Evolutionary conservation across 352 stramenopile species (phyloP).

Genomic region (Phytopythium litorale): DNA sequence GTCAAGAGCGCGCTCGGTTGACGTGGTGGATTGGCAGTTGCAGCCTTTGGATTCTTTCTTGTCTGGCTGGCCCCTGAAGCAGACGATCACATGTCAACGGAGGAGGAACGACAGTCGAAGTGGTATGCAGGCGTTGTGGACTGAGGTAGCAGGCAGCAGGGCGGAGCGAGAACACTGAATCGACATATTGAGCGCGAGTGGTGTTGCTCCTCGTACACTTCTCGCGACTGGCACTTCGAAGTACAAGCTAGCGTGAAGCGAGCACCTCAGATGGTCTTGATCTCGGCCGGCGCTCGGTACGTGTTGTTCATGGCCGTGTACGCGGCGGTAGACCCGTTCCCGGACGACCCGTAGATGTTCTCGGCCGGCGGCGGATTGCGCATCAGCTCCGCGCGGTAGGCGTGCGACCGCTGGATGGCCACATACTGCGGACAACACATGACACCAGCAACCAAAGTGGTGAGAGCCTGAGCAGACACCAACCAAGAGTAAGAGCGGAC

Average conservation of each 20-base stretch:
- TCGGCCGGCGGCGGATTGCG: conserved; percentile 72
- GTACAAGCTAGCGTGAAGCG: too few relatives aligned
- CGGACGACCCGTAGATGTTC: conserved; percentile 58
- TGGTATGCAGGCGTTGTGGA: neutral
- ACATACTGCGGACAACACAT: conserved; percentile 36
- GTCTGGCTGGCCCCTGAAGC: neutral
- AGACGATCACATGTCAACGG: neutral
- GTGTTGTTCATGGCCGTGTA: conserved; percentile 62
- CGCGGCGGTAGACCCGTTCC: conserved; percentile 35
- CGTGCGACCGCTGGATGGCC: conserved; percentile 68
- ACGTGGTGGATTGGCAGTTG: neutral
- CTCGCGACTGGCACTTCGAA: neutral
- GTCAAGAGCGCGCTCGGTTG: neutral
- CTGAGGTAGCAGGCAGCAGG: neutral
- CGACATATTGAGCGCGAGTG: neutral
- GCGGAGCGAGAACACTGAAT: neutral
- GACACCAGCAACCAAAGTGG: neutral
- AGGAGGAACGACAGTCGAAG: neutral
- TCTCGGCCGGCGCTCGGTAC: conserved; percentile 49
- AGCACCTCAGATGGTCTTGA: conserved; percentile 68
- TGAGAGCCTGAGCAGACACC: neutral
- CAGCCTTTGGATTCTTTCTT: neutral
- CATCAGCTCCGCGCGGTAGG: conserved; percentile 81
- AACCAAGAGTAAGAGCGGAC: neutral
- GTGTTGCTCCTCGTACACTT: neutral